Evolutionary conservation across 2,329 filamentous ascomycete species (phyloP), one percentile per base, ranked within the genome.

Genomic region (Diaporthe batatas): DNA sequence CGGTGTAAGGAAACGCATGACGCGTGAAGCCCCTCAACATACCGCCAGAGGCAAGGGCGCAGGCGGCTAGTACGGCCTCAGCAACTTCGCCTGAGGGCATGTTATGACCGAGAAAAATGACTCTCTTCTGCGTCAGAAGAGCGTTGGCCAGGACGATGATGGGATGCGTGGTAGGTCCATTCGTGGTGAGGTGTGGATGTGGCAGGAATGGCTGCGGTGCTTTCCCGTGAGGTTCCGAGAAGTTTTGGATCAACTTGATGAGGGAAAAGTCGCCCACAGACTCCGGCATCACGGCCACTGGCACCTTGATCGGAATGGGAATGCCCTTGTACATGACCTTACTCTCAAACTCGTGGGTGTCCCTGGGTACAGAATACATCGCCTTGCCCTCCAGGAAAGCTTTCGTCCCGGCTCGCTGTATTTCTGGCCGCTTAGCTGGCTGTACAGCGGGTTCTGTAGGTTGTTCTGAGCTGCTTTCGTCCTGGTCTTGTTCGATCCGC

Each of bases 271-370:
- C 96, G 75, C 96, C 96, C 21, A 99, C 96, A 0, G 94, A 98
- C 85, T 99, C 96, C 2, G 95, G 94, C 85, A 95, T 96, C 72
- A 97, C 90, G 14, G 96, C 95, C 4, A 96, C 95, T 0, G 96
- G 96, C 10, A 99, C 92, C 83, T 98, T 98, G 84, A 99, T 94
- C 1, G 96, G 96, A 36, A 99, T 96, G 0, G 96, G 96, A 71
- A 98, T 96, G 75, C 95, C 94, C 84, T 98, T 97, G 85, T 99
- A 99, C 80, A 96, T 90, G 78, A 99, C 94, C 79, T 92, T 94
- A 77, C 94, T 97, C 84, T 98, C 96, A 79, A 98, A 98, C 82
- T 99, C 96, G 82, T 99, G 96, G 0, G 96, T 99, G 80, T 99
- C 96, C 78, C 96, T 90, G 11, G 96, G 96, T 18, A 97, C 90